phyloP scores from a whole-genome alignment of 805 yeast genomes.

The Saccharomyces paradoxus region DNA sequence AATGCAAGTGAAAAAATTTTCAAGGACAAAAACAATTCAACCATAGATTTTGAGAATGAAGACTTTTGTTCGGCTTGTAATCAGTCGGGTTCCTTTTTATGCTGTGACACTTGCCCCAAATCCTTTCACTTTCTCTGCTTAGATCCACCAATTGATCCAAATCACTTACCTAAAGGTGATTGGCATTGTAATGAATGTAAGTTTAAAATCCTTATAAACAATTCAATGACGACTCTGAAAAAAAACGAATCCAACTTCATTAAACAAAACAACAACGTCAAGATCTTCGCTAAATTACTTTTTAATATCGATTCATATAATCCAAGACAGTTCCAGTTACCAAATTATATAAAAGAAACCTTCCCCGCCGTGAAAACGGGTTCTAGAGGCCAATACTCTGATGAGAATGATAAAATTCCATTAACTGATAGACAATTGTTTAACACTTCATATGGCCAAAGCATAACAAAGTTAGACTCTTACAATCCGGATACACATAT shows the following conservation, averaged over 20 bases:
- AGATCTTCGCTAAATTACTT: slow-evolving; percentile 49
- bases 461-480: slow-evolving; percentile 25
- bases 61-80: slow-evolving; percentile 91
- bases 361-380: slow-evolving; percentile 68
- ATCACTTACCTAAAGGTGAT: slow-evolving; percentile 69
- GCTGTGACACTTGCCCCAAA: slow-evolving; percentile 89
- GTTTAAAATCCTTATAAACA: slow-evolving; percentile 26
- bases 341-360: slow-evolving; percentile 56
- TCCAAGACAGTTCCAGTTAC: slow-evolving; percentile 61
- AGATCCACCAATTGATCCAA: slow-evolving; percentile 79
- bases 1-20: not conserved
- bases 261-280: slow-evolving; percentile 6
- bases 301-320: slow-evolving; percentile 51
- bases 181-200: slow-evolving; percentile 84
- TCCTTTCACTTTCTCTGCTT: slow-evolving; percentile 89
- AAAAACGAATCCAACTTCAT: slow-evolving; percentile 14
- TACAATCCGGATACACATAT: slow-evolving; percentile 54
- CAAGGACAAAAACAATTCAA: slow-evolving; percentile 22
- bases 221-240: slow-evolving; percentile 9
- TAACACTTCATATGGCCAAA: slow-evolving; percentile 38
- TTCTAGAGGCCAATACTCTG: slow-evolving; percentile 62
- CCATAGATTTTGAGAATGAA: slow-evolving; percentile 48
- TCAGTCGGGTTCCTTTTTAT: slow-evolving; percentile 77
- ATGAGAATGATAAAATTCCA: slow-evolving; percentile 42
- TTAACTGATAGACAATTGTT: slow-evolving; percentile 35